Evolutionary conservation across 306 rosid species (phyloP), one percentile per base, ranked within the genome.

Genomic region (Canavalia ensiformis): DNA sequence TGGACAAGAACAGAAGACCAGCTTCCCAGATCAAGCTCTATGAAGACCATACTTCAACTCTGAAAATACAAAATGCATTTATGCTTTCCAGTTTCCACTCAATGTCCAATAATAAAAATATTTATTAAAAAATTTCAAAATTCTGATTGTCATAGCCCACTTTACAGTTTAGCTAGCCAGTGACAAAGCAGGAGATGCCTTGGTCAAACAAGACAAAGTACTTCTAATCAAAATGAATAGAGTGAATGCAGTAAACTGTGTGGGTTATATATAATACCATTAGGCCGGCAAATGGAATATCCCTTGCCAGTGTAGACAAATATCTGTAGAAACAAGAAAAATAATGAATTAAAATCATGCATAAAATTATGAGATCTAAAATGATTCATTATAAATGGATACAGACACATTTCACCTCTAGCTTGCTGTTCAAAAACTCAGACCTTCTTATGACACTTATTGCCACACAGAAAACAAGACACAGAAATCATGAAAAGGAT

Each of bases 281-380:
- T 57, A 94, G 82, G 76, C 98, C 97, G 33, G 98, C 97, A 82
- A 92, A 94, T 35, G 98, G 98, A 80, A 94, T 92, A 83, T 94
- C 98, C 87, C 98, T 88, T 72, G 97, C 98, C 34, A 94, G 88
- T 12, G 97, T 94, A 58, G 95, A 90, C 89, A 92, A 88, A 66
- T 89, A 94, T 75, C 98, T 94, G 88, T 59, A 57, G 50, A 87
- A 57, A 47, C 78, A 89, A 72, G 54, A 81, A 74, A 84, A 86
- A 51, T 39, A 77, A 44, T 72, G 72, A 47, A 55, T 68, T 68
- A 76, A 50, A 73, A 49, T 28, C 64, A 63, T 52, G 58, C 58
- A 77, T 58, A 52, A 76, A 80, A 62, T 30, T 8, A 57, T 67
- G 85, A 49, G 68, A 69, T 72, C 31, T 4, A 71, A 50, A 13